Conservation (phyloP, 2,329 filamentous ascomycete species). For the Curvularia spicifera region DNA sequence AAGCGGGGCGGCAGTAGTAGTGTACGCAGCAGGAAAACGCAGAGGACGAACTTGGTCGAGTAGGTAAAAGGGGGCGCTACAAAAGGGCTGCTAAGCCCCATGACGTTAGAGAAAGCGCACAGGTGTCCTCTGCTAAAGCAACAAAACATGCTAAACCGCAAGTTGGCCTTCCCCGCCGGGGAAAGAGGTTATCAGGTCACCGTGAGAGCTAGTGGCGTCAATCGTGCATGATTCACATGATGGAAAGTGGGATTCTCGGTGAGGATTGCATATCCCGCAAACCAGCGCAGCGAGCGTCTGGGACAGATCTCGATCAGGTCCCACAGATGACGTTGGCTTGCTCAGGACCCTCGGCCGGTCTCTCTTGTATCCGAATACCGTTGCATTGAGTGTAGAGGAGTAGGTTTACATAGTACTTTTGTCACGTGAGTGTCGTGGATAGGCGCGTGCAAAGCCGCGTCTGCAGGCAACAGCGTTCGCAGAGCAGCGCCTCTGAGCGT, state of each 20-base stretch:
- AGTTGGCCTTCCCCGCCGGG: constrained; percentile 2
- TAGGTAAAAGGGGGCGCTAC: constrained; percentile 1
- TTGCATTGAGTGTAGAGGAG: neutral
- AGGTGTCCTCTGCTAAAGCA: constrained; percentile 5
- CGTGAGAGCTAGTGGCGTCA: constrained; percentile 1
- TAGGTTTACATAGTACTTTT: too few species aligned
- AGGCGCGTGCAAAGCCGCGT: neutral
- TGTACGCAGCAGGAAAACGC: neutral
- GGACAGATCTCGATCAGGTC: neutral
- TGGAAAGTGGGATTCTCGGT: neutral
- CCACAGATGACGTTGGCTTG: constrained; percentile 1
- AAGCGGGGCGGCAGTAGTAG: neutral
- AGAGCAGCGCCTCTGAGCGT: constrained; percentile 4
- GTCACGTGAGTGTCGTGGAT: neutral
- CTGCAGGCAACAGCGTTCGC: constrained; percentile 5
- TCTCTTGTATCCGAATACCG: neutral
- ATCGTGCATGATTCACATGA: constrained; percentile 1
- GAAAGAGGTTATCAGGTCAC: constrained; percentile 5
- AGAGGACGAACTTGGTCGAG: constrained; percentile 4
- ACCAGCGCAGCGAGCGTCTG: neutral
- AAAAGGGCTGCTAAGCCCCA: neutral
- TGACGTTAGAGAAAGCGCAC: constrained; percentile 4
- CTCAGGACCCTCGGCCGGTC: neutral
- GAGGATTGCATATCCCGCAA: neutral
- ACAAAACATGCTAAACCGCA: neutral